Conservation (phyloP, 1,284 basidiomycete genomes). For the Leccinum ponderosum region DNA sequence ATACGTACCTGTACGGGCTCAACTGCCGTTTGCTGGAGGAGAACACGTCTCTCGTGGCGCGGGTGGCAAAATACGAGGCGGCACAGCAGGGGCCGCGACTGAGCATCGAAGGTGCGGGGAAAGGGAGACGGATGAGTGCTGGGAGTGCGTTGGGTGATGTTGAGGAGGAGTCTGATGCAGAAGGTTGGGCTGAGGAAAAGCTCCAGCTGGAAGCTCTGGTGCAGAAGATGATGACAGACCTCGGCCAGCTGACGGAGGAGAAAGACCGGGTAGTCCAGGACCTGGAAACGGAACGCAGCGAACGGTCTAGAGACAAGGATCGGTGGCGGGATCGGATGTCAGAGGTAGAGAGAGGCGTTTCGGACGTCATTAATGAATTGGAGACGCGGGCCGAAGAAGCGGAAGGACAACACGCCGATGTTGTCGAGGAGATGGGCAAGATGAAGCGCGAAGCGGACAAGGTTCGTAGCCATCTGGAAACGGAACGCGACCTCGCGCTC, state of each 20-base stretch:
- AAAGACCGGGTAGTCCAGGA: constrained; percentile 41
- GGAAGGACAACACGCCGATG: constrained; percentile 44
- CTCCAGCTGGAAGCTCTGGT: constrained; percentile 45
- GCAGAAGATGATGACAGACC: constrained; percentile 50
- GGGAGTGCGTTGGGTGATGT: constrained; percentile 56
- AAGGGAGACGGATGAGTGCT: constrained; percentile 48
- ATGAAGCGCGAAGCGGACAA: constrained; percentile 48
- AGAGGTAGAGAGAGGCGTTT: constrained; percentile 69
- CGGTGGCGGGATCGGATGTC: constrained; percentile 66
- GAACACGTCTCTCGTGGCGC: constrained; percentile 62
- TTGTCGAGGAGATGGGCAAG: constrained; percentile 41
- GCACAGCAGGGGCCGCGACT: constrained; percentile 27
- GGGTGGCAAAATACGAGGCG: constrained; percentile 48
- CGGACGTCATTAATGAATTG: constrained; percentile 61
- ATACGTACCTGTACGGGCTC: constrained; percentile 78
- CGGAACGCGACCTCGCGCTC: constrained; percentile 54
- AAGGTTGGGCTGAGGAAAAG: constrained; percentile 68
- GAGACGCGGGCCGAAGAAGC: constrained; percentile 56
- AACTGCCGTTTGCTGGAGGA: constrained; percentile 81
- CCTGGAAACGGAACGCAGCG: constrained; percentile 53
- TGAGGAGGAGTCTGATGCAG: constrained; percentile 56
- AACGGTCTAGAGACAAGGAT: constrained; percentile 60
- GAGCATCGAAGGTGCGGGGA: constrained; percentile 22
- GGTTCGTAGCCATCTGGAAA: constrained; percentile 43
- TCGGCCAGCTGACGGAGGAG: constrained; percentile 40